Conservation (phyloP, 371 early-diverging fungal genomes). For the Entomophthora muscae region DNA sequence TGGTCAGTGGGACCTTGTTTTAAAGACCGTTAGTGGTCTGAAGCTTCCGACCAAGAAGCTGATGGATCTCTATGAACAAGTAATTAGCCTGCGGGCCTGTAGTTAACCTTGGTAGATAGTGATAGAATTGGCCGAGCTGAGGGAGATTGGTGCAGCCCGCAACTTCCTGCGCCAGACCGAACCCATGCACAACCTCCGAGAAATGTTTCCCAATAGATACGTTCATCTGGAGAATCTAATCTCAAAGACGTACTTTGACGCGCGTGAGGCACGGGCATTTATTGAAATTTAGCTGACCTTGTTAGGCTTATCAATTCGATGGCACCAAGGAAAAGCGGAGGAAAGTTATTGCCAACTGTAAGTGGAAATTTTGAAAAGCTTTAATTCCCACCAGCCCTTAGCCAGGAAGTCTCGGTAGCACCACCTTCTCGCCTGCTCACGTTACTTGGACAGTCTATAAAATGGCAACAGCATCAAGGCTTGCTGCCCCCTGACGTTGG, state of each 20-base stretch:
- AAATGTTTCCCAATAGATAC: constrained; percentile 61
- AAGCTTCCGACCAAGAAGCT: constrained; percentile 43
- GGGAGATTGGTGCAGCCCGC: constrained; percentile 67
- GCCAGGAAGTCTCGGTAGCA: constrained; percentile 52
- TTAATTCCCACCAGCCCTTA: constrained; percentile 20
- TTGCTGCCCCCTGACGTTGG: constrained; percentile 36
- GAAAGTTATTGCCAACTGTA: constrained; percentile 47
- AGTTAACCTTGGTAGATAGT: constrained; percentile 33
- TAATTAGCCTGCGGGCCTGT: constrained; percentile 14
- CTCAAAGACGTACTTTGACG: constrained; percentile 37
- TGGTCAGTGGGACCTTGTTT: constrained; percentile 76
- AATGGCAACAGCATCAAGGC: constrained; percentile 75
- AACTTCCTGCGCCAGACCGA: constrained; percentile 73
- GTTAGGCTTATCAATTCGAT: constrained; percentile 23
- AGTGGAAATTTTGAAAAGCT: background rate
- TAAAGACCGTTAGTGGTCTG: constrained; percentile 46
- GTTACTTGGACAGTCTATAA: constrained; percentile 60
- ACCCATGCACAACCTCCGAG: constrained; percentile 53
- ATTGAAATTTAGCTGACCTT: background rate
- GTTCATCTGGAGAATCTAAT: constrained; percentile 57
- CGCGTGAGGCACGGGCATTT: constrained; percentile 21
- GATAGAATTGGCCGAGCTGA: constrained; percentile 64
- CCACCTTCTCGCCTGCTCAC: constrained; percentile 62
- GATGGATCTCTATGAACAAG: constrained; percentile 80
- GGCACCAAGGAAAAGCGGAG: constrained; percentile 50